Base-by-base conservation (phyloP, 2,329 filamentous ascomycete species). In the Epichloe brachyelytri region DNA sequence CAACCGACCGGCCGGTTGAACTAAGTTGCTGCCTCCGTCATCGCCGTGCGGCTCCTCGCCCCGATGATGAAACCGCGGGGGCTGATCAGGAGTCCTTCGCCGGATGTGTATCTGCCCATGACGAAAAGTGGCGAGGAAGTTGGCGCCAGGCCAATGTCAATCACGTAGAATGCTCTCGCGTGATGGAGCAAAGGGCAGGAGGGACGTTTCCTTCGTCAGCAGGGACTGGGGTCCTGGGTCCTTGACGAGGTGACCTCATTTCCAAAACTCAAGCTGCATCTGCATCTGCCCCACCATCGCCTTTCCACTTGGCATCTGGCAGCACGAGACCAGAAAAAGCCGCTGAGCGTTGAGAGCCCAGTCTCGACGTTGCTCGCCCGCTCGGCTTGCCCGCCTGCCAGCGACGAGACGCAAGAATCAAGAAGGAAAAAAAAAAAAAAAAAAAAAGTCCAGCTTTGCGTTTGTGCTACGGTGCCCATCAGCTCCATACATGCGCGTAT, bases 191-290 rank as follows among this genome's bases (percentile, higher is more conserved):
- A 10, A 30, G 26, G 22, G 22, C 2, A 6, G 26, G 26, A 30
- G 26, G 26, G 26, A 30, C 26, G 3, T 10, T 30, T 30, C 8
- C 26, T 30, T 30, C 3, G 26, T 10, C 26, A 30, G 22, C 22
- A 33, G 43, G 30, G 43, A 46, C 14, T 17, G 30, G 43, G 15
- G 43, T 15, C 15, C 20, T 19, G 37, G 46, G 20, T 41, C n/a
- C 15, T 41, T 6, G 30, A 10, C 8, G 6, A 38, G 43, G 49
- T 51, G 49, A 51, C 49, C 49, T 51, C 49, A 51, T 51, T 20
- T 36, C 7, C 10, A 39, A 39, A 43, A 41, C 30, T n/a, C 19
- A 17, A 39, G 36, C 12, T 38, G 36, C 36, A 11, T 19, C 17
- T 46, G 34, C 49, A 17, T 26, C 20, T 41, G 49, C 26, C 43